Evolutionary conservation across 805 yeast species (phyloP).

Genomic region (Myxozyma monticola): DNA sequence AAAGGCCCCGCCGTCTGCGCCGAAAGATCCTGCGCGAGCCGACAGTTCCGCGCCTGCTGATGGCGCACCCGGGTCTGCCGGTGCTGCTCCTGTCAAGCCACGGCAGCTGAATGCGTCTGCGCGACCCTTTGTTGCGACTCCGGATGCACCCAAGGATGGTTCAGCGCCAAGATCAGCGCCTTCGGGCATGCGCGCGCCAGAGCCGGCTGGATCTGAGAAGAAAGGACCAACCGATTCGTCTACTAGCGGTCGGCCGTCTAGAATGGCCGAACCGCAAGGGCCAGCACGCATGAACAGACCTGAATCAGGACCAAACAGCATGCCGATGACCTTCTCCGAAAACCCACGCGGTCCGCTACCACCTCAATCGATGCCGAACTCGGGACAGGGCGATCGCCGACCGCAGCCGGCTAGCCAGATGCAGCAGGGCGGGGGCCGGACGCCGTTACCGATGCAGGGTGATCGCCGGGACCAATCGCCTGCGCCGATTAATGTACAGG

Average conservation of each 20-base stretch:
- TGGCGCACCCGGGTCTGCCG: background rate
- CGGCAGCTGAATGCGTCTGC: too few species aligned
- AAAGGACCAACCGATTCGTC: background rate
- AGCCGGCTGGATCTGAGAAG: too few species aligned
- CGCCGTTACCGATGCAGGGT: too few species aligned
- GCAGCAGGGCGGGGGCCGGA: too few species aligned
- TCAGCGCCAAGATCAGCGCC: too few species aligned
- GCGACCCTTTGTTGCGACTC: too few species aligned
- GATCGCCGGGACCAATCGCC: too few species aligned
- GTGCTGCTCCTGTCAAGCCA: too few species aligned
- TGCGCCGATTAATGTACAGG: too few species aligned
- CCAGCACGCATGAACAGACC: background rate
- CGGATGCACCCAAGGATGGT: too few species aligned
- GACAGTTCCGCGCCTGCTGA: background rate
- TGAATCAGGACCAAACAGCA: background rate
- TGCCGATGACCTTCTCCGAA: background rate
- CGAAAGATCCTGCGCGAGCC: background rate
- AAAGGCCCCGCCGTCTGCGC: background rate
- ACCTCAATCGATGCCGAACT: background rate
- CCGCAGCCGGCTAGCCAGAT: conserved; percentile 1
- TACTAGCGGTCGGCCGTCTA: background rate
- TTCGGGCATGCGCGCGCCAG: too few species aligned
- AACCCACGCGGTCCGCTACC: background rate
- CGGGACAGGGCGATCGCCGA: background rate
- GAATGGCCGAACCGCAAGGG: background rate